These are phyloP conservation scores for Dissophora ornata DNA, from an alignment of 192 early-diverging fungal genomes.

Conservation along the genomic window DNA sequence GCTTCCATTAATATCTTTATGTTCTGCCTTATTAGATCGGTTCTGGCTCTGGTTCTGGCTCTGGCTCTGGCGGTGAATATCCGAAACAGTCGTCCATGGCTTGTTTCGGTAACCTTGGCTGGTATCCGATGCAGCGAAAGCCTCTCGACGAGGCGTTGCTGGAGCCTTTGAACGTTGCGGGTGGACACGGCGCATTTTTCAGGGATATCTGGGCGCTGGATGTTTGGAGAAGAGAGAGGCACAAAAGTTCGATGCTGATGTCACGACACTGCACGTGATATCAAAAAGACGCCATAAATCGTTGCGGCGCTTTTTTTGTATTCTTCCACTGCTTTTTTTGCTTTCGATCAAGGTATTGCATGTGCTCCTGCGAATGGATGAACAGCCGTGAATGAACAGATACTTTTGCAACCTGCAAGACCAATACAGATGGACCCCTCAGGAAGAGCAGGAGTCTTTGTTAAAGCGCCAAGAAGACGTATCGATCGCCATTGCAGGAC, in stretches of 20 bases:
- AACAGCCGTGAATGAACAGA: too few relatives aligned
- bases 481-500: too few relatives aligned
- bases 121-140: not conserved
- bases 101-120: not conserved
- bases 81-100: constrained; percentile 4
- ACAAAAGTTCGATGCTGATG: too few relatives aligned
- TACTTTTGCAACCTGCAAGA: too few relatives aligned
- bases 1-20: too few relatives aligned
- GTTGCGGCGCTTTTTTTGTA: constrained; percentile 4
- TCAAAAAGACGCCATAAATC: not conserved
- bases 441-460: too few relatives aligned
- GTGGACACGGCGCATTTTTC: constrained; percentile 12
- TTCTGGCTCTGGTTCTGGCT: too few relatives aligned
- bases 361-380: not conserved
- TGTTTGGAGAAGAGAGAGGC: not conserved
- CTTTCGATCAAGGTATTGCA: constrained; percentile 53
- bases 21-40: too few relatives aligned
- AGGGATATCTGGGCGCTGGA: not conserved
- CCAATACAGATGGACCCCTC: too few relatives aligned
- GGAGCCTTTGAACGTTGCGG: constrained; percentile 17
- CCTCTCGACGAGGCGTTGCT: not conserved
- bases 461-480: too few relatives aligned
- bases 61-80: not conserved
- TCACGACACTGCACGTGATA: not conserved
- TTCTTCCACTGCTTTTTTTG: constrained; percentile 44